A percentile compares a stretch with the other conserved stretches of the same genome.
Evolutionary conservation across 2,329 filamentous ascomycete species (phyloP).

Genomic region (Coniochaeta hoffmannii): DNA sequence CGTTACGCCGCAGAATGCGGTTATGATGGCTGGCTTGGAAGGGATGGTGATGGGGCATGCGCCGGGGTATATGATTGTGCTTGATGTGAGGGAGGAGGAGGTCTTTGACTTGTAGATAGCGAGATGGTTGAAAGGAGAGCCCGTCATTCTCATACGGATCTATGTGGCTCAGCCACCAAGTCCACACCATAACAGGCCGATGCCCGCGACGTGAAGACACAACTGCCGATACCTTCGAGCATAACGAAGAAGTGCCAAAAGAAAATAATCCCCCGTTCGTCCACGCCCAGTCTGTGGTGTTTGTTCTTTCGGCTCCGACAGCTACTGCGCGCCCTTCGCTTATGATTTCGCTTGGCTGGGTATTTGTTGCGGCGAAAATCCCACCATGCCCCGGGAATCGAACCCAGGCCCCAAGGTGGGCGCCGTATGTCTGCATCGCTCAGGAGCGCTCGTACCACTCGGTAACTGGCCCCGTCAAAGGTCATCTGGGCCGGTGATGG

Average conservation of each 20-base stretch:
- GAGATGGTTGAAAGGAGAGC: not conserved
- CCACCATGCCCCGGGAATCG: too few species aligned
- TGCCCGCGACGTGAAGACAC: too few species aligned
- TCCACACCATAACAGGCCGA: too few species aligned
- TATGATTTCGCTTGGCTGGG: not conserved
- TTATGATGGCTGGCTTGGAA: slow-evolving; percentile 45
- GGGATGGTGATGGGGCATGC: slow-evolving; percentile 55
- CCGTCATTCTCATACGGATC: too few species aligned
- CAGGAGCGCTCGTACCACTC: too few species aligned
- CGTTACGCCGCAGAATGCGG: slow-evolving; percentile 58
- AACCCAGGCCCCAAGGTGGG: too few species aligned
- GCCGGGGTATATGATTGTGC: slow-evolving; percentile 54
- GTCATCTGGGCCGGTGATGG: too few species aligned
- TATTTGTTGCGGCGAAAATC: too few species aligned
- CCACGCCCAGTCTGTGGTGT: too few species aligned
- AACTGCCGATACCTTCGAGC: not conserved
- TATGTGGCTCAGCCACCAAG: too few species aligned
- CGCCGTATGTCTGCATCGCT: too few species aligned
- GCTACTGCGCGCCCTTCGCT: not conserved
- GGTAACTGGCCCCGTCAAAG: too few species aligned
- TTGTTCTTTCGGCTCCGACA: not conserved
- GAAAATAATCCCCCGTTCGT: not conserved
- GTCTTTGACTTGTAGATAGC: slow-evolving; percentile 10
- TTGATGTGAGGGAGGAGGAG: slow-evolving; percentile 42
- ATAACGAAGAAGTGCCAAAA: not conserved